Percentiles rank a stretch among this genome's conserved stretches.
Conservation (phyloP, 2,329 filamentous ascomycete genomes). For the Fusarium proliferatum region DNA sequence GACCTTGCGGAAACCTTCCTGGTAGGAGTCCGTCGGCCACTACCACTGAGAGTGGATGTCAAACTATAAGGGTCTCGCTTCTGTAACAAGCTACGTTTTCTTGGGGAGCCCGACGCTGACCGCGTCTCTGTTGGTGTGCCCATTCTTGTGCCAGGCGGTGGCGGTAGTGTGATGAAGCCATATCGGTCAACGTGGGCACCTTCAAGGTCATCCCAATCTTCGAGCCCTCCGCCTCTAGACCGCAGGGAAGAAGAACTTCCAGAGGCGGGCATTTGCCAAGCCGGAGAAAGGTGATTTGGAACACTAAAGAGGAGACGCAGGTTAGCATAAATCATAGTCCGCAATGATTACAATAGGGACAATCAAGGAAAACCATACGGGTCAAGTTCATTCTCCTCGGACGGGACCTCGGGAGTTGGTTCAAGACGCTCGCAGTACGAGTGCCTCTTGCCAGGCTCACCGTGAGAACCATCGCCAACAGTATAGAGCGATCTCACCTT, state of each 20-base stretch:
- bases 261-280: slow-evolving; percentile 54
- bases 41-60: slow-evolving; percentile 54
- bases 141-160: slow-evolving; percentile 55
- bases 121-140: slow-evolving; percentile 56
- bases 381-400: slow-evolving; percentile 64
- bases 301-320: slow-evolving; percentile 37
- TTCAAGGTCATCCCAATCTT: slow-evolving; percentile 75
- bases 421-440: slow-evolving; percentile 61
- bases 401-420: slow-evolving; percentile 62
- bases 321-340: slow-evolving; percentile 48
- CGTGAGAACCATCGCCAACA: slow-evolving; percentile 63
- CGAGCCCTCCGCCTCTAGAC: slow-evolving; percentile 65
- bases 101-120: slow-evolving; percentile 58
- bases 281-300: slow-evolving; percentile 47
- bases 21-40: slow-evolving; percentile 57
- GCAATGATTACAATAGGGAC: slow-evolving; percentile 38
- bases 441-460: slow-evolving; percentile 63
- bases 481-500: slow-evolving; percentile 75
- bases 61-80: slow-evolving; percentile 52
- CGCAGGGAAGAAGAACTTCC: slow-evolving; percentile 57
- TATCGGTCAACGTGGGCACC: slow-evolving; percentile 73
- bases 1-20: slow-evolving; percentile 69
- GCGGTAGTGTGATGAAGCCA: slow-evolving; percentile 69
- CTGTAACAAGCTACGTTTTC: slow-evolving; percentile 57
- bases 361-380: slow-evolving; percentile 66